A percentile compares a stretch with the other conserved stretches of the same genome.
These are phyloP conservation scores for Ustilago cynodontis DNA, from an alignment of 1,284 basidiomycete genomes.

Conservation along the genomic window DNA sequence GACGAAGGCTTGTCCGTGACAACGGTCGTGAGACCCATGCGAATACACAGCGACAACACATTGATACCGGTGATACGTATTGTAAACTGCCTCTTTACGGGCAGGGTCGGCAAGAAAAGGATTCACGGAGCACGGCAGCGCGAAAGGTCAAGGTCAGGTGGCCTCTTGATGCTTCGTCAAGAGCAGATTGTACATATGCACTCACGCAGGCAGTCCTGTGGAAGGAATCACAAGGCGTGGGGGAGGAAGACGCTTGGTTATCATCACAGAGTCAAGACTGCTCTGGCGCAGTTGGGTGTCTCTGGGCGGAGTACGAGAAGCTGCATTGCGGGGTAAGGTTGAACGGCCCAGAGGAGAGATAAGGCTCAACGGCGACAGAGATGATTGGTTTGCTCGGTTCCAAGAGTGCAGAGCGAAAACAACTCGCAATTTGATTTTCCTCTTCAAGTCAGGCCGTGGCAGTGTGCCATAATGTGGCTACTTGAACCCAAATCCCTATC, in stretches of 20 bases:
- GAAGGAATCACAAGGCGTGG: not conserved
- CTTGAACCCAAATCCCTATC: not conserved
- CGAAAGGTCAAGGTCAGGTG: conserved; percentile 10
- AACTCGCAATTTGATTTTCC: conserved; percentile 6
- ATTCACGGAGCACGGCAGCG: not conserved
- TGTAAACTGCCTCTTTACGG: not conserved
- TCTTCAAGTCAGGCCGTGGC: conserved; percentile 1
- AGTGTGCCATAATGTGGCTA: not conserved
- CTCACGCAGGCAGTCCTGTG: not conserved
- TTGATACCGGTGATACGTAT: not conserved
- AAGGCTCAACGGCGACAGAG: not conserved
- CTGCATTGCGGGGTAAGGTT: conserved; percentile 15
- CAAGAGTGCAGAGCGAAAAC: conserved; percentile 12
- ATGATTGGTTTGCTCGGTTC: conserved; percentile 6
- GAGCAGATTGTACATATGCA: not conserved
- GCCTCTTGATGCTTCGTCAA: not conserved
- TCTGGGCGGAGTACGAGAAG: not conserved
- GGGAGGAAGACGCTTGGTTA: not conserved
- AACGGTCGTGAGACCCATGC: not conserved
- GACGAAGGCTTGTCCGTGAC: not conserved
- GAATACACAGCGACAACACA: conserved; percentile 1
- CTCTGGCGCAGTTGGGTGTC: not conserved
- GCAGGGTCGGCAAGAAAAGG: not conserved
- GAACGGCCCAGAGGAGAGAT: conserved; percentile 4
- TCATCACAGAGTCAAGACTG: not conserved